Evolutionary conservation across 2,329 filamentous ascomycete species (phyloP).

Genomic region (Xylariaceae sp.): DNA sequence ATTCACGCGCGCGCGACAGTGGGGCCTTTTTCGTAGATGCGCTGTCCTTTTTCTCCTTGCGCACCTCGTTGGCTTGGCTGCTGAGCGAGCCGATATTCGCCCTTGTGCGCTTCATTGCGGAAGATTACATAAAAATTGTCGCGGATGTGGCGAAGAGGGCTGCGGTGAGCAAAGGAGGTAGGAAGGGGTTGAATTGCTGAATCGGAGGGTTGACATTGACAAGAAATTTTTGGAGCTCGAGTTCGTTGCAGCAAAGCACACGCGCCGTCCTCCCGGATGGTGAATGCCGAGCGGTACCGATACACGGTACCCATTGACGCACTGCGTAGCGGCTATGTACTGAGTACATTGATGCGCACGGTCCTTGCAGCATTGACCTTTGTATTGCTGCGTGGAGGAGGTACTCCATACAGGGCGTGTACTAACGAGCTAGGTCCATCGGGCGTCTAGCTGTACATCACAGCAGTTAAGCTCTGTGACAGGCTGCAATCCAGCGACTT

Average conservation of each 20-base stretch:
- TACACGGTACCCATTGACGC: no score
- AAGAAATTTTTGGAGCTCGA: constrained; percentile 15
- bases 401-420: no score
- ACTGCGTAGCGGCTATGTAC: no score
- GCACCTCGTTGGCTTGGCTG: constrained; percentile 27
- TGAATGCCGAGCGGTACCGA: no score
- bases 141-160: neutral
- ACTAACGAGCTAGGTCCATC: no score
- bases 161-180: neutral
- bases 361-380: no score
- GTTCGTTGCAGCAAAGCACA: constrained; percentile 1
- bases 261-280: constrained; percentile 2
- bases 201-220: neutral
- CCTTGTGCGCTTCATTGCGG: constrained; percentile 17
- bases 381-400: no score
- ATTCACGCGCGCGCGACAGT: constrained; percentile 16
- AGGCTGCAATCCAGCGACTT: no score
- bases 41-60: constrained; percentile 27
- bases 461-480: no score
- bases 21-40: constrained; percentile 22
- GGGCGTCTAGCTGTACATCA: no score
- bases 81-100: constrained; percentile 23
- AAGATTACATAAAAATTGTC: constrained; percentile 3
- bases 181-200: constrained; percentile 1
- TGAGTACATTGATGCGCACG: no score